phyloP scores from a whole-genome alignment of 1,284 basidiomycete genomes.

The Tilletia setariae region DNA sequence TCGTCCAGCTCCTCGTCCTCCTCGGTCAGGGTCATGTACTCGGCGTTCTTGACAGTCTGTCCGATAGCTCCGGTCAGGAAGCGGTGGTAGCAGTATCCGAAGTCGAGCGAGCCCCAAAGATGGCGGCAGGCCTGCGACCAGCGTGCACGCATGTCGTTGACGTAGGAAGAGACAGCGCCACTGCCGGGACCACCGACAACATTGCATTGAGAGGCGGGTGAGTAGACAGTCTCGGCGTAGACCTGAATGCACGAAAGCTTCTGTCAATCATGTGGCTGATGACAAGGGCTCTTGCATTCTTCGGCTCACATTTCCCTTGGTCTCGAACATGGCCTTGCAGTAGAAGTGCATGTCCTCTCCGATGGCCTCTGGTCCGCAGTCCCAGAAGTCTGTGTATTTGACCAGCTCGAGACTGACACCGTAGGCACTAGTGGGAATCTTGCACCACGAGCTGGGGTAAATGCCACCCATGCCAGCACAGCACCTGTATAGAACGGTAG shows the following conservation, averaged over 20 bases:
- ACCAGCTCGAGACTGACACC: slow-evolving; percentile 44
- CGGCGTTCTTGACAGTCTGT: slow-evolving; percentile 8
- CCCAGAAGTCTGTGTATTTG: slow-evolving; percentile 50
- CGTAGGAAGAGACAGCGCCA: slow-evolving; percentile 33
- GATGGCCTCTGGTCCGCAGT: slow-evolving; percentile 50
- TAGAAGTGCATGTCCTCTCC: slow-evolving; percentile 55
- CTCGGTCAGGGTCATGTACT: slow-evolving; percentile 18
- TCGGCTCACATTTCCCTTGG: slow-evolving; percentile 39
- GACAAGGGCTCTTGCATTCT: not conserved
- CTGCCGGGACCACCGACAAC: slow-evolving; percentile 40
- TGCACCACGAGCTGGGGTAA: slow-evolving; percentile 46
- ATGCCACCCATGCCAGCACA: slow-evolving; percentile 47
- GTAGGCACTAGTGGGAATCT: slow-evolving; percentile 54
- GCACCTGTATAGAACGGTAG: slow-evolving; percentile 8
- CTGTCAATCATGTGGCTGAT: not conserved
- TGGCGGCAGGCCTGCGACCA: slow-evolving; percentile 53
- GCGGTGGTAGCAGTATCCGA: slow-evolving; percentile 44
- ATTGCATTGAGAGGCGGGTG: slow-evolving; percentile 52
- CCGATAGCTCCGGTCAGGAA: slow-evolving; percentile 22
- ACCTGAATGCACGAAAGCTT: not conserved
- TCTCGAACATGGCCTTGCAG: slow-evolving; percentile 51
- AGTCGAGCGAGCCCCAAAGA: slow-evolving; percentile 41
- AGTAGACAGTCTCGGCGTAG: slow-evolving; percentile 50
- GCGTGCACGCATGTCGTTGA: slow-evolving; percentile 46
- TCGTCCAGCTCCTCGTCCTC: slow-evolving; percentile 16